Conservation (phyloP, 192 early-diverging fungal genomes). For the Oehlia diaphana region DNA sequence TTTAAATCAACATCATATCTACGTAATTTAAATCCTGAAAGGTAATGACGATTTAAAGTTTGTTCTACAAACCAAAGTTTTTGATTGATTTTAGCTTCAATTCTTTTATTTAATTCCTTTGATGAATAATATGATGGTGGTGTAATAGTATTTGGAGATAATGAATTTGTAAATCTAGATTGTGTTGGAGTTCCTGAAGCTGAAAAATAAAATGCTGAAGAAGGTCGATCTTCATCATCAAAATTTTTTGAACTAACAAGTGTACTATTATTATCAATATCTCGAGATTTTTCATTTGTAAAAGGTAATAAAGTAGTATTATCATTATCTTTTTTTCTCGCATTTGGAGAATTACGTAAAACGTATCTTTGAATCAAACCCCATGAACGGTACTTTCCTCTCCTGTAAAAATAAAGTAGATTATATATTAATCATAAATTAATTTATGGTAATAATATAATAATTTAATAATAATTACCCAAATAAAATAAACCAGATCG, state of each 20-base stretch:
- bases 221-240: no score
- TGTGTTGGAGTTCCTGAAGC: not conserved
- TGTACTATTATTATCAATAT: not conserved
- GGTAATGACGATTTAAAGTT: not conserved
- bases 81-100: not conserved
- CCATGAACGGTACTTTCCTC: not conserved
- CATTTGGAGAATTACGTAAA: not conserved
- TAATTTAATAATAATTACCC: not conserved
- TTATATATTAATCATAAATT: no score
- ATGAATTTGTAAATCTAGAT: not conserved
- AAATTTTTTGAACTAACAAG: no score
- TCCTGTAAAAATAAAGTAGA: no score
- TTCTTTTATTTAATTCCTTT: not conserved
- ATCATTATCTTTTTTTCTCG: not conserved
- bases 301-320: not conserved
- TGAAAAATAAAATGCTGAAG: not conserved
- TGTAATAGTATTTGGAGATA: no score
- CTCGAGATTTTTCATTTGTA: not conserved
- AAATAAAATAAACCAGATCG: not conserved
- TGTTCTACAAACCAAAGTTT: not conserved
- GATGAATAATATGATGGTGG: not conserved
- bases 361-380: not conserved
- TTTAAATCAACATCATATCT: not conserved
- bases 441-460: no score
- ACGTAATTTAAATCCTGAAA: conserved; percentile 7